Conservation (phyloP, 1,139 yeast species). For the Pichia sp. region DNA sequence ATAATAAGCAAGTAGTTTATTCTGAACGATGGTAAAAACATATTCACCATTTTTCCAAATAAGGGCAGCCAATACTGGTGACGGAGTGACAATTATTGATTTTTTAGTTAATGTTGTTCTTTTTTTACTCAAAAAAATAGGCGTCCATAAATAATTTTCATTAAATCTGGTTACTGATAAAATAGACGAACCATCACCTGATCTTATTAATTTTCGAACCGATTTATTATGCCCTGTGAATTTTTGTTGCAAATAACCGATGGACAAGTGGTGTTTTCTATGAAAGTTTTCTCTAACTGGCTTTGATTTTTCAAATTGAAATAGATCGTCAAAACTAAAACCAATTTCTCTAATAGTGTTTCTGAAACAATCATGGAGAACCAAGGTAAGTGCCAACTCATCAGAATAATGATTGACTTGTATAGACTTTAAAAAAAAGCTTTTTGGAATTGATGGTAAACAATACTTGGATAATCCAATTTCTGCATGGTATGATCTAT, state of each 20-base stretch:
- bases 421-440: conserved; percentile 12
- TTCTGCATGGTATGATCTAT: conserved; percentile 9
- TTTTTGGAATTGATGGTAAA: conserved; percentile 23
- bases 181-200: conserved; percentile 54
- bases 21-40: conserved; percentile 39
- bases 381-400: conserved; percentile 34
- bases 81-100: conserved; percentile 27
- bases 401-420: conserved; percentile 15
- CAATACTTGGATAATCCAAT: conserved; percentile 23
- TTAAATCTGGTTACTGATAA: conserved; percentile 47
- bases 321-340: conserved; percentile 33
- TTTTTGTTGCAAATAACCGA: conserved; percentile 40
- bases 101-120: conserved; percentile 27
- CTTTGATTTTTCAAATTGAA: conserved; percentile 22
- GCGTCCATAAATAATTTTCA: conserved; percentile 64
- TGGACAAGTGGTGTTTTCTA: conserved; percentile 1
- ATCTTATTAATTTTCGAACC: conserved; percentile 57
- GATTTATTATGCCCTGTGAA: conserved; percentile 86
- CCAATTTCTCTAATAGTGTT: conserved; percentile 45
- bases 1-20: conserved; percentile 57
- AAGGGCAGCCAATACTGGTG: conserved; percentile 43
- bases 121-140: conserved; percentile 32
- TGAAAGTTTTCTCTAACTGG: not conserved
- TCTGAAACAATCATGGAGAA: conserved; percentile 42
- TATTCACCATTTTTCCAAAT: conserved; percentile 50